Conservation (phyloP, 2,329 filamentous ascomycete species). For the Alternaria triticimaculans region DNA sequence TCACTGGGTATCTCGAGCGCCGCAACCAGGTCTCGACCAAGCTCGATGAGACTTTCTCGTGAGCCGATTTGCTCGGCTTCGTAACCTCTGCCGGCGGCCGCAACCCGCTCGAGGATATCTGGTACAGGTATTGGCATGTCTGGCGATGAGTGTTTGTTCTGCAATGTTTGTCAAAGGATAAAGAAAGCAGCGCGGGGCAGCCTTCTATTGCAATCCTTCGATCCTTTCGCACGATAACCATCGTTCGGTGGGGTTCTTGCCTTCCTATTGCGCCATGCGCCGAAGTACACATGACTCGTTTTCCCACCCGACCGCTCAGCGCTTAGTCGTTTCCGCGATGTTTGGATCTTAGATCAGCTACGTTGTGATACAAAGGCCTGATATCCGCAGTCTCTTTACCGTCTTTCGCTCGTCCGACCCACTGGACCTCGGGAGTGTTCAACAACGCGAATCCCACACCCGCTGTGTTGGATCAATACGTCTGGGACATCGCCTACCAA, state of each 20-base stretch:
- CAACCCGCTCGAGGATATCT: slow-evolving; percentile 19
- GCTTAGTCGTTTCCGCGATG: neutral
- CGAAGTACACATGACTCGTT: neutral
- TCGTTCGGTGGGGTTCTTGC: neutral
- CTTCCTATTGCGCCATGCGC: neutral
- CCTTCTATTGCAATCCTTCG: neutral
- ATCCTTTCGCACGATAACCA: neutral
- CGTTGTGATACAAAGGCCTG: neutral
- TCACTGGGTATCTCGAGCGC: slow-evolving; percentile 50
- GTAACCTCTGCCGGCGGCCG: slow-evolving; percentile 39
- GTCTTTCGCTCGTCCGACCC: neutral
- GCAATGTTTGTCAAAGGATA: neutral
- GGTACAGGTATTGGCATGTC: slow-evolving; percentile 17
- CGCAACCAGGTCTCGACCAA: slow-evolving; percentile 45
- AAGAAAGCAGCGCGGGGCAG: neutral
- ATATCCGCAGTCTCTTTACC: neutral
- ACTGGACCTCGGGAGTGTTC: neutral
- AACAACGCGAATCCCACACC: neutral
- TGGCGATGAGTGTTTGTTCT: neutral
- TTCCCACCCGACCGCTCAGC: neutral
- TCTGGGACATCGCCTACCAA: neutral
- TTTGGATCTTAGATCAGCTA: neutral
- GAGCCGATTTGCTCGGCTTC: slow-evolving; percentile 43
- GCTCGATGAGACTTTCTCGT: slow-evolving; percentile 48
- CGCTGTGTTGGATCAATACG: neutral